Evolutionary conservation across 768 basidiomycete species (phyloP).

Genomic region (Boletus huronensis): DNA sequence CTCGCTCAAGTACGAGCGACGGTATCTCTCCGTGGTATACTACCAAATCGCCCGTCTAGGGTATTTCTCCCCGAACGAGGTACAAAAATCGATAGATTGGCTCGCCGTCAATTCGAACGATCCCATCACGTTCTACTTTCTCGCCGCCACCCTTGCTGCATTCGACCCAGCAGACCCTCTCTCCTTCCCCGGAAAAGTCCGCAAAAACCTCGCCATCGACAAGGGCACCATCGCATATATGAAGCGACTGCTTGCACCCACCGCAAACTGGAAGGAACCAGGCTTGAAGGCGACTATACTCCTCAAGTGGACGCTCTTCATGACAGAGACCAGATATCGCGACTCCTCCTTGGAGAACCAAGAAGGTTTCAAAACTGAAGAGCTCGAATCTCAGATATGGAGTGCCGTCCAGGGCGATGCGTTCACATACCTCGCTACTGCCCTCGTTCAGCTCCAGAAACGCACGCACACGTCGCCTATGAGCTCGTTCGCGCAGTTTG

Average conservation of each 20-base stretch:
- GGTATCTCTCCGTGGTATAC: constrained; percentile 60
- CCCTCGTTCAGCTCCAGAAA: constrained; percentile 55
- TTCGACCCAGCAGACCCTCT: constrained; percentile 65
- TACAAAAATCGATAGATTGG: constrained; percentile 69
- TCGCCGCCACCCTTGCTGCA: constrained; percentile 59
- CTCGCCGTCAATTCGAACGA: constrained; percentile 63
- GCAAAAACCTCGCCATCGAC: constrained; percentile 48
- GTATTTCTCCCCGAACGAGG: constrained; percentile 54
- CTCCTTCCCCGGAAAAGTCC: constrained; percentile 41
- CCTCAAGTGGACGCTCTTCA: constrained; percentile 87
- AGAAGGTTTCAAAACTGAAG: constrained; percentile 68
- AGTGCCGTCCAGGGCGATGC: constrained; percentile 80
- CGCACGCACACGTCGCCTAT: constrained; percentile 30
- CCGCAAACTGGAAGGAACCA: constrained; percentile 62
- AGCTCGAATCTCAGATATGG: constrained; percentile 79
- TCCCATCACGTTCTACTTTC: constrained; percentile 63
- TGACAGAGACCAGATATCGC: constrained; percentile 70
- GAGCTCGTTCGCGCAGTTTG: constrained; percentile 40
- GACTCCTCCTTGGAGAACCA: constrained; percentile 62
- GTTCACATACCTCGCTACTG: constrained; percentile 66
- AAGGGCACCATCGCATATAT: constrained; percentile 49
- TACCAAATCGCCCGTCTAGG: constrained; percentile 63
- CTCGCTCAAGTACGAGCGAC: constrained; percentile 71
- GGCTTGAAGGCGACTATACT: constrained; percentile 69
- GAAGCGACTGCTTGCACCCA: constrained; percentile 51